Evolutionary conservation across 2,329 filamentous ascomycete genomes (phyloP), one percentile per base, ranked within the genome.

Genomic region (Shiraia bambusicola): DNA sequence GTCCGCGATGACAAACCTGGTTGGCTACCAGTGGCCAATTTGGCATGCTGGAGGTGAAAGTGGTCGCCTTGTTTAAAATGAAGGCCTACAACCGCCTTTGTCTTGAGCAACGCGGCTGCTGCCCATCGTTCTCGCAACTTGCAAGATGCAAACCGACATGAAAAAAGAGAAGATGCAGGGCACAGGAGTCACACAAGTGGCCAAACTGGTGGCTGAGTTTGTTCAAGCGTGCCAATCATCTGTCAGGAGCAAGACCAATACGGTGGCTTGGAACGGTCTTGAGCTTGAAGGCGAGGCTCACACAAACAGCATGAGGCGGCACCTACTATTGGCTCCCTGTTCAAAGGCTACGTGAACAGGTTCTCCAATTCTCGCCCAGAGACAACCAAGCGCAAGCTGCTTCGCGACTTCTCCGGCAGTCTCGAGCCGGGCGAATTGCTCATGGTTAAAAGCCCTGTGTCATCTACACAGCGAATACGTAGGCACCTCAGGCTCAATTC

Each of bases 281-380:
- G 37, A 34, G 37, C 37, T 40, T 40, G 37, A 40, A 40, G 37
- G 37, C 28, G 37, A 28, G n/a, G 27, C 24, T 33, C 25, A 33
- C 16, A 14, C 3, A 13, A 28, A 10, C 12, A 40, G 37, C 37
- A 40, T 34, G 37, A 40, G 15, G 34, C 28, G 11, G 37, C 37
- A 22, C 37, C 37, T 34, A 40, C 37, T 19, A 40, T 40, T 24
- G 28, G 30, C 7, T 40, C 37, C 27, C 32, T 40, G 37, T 34
- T 40, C 30, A 24, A 28, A 28, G 7, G 14, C 15, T 34, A 28
- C 22, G 15, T 24, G 25, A 28, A 34, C 1, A 34, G 3, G 2
- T 27, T 40, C 17, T 39, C 30, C 22, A 33, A 40, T 17, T 34
- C 33, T 8, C 37, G 37, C 14, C 37, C 24, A 6, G 15, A 40